phyloP scores from a whole-genome alignment of 2,329 filamentous ascomycete genomes.

The Boeremia exigua region DNA sequence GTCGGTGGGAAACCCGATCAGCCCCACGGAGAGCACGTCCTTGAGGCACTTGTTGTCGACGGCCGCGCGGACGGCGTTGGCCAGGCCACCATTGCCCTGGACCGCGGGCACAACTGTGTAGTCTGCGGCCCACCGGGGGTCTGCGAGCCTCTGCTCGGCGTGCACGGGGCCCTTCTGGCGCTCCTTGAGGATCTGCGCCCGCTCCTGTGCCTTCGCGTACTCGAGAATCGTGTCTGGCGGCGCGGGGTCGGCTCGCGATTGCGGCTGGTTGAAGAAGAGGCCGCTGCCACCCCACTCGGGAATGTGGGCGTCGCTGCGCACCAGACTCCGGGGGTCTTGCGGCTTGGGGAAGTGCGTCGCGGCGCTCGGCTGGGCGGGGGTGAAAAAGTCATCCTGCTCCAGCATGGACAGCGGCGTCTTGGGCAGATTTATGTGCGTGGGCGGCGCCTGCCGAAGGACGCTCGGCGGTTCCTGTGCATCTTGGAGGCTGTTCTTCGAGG shows the following conservation, averaged over 20 bases:
- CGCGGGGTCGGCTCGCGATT: slow-evolving; percentile 73
- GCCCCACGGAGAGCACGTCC: slow-evolving; percentile 89
- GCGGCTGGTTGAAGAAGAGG: slow-evolving; percentile 75
- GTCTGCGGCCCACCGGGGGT: slow-evolving; percentile 67
- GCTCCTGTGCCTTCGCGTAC: slow-evolving; percentile 60
- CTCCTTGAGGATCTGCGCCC: slow-evolving; percentile 36
- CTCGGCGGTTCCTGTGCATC: slow-evolving; percentile 42
- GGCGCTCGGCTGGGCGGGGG: slow-evolving; percentile 48
- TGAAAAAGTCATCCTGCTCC: slow-evolving; percentile 55
- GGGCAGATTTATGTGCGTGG: slow-evolving; percentile 40
- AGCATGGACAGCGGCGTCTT: slow-evolving; percentile 50
- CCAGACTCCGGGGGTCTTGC: slow-evolving; percentile 59
- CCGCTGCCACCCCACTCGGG: slow-evolving; percentile 74
- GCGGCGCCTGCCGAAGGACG: slow-evolving; percentile 46
- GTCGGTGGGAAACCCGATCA: slow-evolving; percentile 92
- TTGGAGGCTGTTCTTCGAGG: slow-evolving; percentile 50
- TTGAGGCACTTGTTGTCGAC: slow-evolving; percentile 70
- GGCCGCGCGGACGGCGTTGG: slow-evolving; percentile 84
- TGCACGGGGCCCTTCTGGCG: slow-evolving; percentile 23
- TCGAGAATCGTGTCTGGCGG: slow-evolving; percentile 79
- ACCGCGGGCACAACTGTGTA: slow-evolving; percentile 87
- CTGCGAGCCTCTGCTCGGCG: slow-evolving; percentile 39
- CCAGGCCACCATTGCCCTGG: slow-evolving; percentile 89
- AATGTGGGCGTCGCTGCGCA: slow-evolving; percentile 75
- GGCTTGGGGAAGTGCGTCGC: slow-evolving; percentile 62